Percentiles rank a stretch among this genome's conserved stretches.
These are phyloP conservation scores for Chaetomiaceae sp. DNA, from an alignment of 2,329 filamentous ascomycete genomes.

Conservation along the genomic window DNA sequence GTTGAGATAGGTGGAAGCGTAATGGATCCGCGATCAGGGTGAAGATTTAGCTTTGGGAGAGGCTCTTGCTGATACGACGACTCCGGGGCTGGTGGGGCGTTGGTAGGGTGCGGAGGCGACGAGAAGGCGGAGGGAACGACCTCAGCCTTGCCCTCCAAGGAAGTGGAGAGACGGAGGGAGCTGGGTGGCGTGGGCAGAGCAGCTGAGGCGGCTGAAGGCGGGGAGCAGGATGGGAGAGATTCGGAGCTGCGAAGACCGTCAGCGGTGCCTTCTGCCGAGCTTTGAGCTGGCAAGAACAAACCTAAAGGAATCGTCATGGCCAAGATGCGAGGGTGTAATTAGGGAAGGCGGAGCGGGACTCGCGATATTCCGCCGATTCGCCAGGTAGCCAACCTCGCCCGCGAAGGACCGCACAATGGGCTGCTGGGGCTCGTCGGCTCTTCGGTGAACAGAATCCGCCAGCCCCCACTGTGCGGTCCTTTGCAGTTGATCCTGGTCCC, in stretches of 20 bases:
- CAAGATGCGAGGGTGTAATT: slow-evolving; percentile 40
- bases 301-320: slow-evolving; percentile 42
- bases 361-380: slow-evolving; percentile 51
- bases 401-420: slow-evolving; percentile 36
- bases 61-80: neutral
- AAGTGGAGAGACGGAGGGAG: slow-evolving; percentile 64
- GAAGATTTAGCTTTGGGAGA: neutral
- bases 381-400: slow-evolving; percentile 43
- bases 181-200: slow-evolving; percentile 33
- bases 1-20: neutral
- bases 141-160: slow-evolving; percentile 85
- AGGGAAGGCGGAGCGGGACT: slow-evolving; percentile 50
- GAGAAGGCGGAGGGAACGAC: slow-evolving; percentile 59
- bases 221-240: slow-evolving; percentile 38
- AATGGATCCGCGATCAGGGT: neutral
- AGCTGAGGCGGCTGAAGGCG: slow-evolving; percentile 33
- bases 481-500: neutral
- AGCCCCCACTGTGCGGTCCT: neutral
- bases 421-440: slow-evolving; percentile 3
- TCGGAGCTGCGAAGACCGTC: slow-evolving; percentile 32
- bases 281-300: slow-evolving; percentile 27
- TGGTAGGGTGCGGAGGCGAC: slow-evolving; percentile 58
- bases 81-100: slow-evolving; percentile 35
- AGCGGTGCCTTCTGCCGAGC: slow-evolving; percentile 3
- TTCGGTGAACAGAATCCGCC: slow-evolving; percentile 4